Evolutionary conservation across 1,139 yeast genomes (phyloP).

Genomic region (Kodamaea anthophila): DNA sequence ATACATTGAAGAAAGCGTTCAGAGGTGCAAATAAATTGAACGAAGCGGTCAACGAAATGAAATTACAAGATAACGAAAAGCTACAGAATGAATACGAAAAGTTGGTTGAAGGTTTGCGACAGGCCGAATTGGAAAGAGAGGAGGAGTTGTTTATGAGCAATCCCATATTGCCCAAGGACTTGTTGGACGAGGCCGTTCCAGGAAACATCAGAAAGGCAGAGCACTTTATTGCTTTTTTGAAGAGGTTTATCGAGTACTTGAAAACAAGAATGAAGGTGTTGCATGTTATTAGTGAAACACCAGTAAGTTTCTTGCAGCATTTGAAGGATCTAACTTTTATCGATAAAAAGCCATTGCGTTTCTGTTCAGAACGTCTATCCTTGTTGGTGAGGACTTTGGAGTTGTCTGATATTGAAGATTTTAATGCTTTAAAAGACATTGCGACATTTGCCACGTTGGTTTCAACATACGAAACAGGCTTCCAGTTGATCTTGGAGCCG

Average conservation of each 20-base stretch:
- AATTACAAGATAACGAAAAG: constrained; percentile 73
- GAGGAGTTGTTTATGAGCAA: constrained; percentile 83
- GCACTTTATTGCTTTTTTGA: constrained; percentile 88
- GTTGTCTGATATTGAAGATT: constrained; percentile 83
- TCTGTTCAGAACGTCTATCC: constrained; percentile 87
- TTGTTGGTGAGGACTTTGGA: constrained; percentile 85
- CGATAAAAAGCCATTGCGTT: constrained; percentile 83
- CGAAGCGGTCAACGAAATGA: constrained; percentile 74
- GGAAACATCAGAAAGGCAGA: constrained; percentile 96
- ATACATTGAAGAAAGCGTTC: constrained; percentile 39
- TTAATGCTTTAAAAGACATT: constrained; percentile 86
- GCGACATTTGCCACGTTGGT: constrained; percentile 96
- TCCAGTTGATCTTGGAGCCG: constrained; percentile 87
- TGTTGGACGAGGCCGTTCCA: constrained; percentile 88
- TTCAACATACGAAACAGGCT: constrained; percentile 91
- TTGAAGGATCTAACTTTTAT: constrained; percentile 88
- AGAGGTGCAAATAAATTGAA: constrained; percentile 75
- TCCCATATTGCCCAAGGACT: constrained; percentile 80
- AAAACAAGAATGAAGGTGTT: constrained; percentile 96
- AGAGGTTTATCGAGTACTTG: constrained; percentile 86
- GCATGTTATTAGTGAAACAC: constrained; percentile 96
- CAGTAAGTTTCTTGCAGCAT: constrained; percentile 86
- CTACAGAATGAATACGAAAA: constrained; percentile 87
- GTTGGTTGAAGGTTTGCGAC: constrained; percentile 81
- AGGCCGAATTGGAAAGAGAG: constrained; percentile 64